A percentile compares a stretch with the other conserved stretches of the same genome.
phyloP scores from a whole-genome alignment of 495 filamentous ascomycete species.

The Neurospora sp. region DNA sequence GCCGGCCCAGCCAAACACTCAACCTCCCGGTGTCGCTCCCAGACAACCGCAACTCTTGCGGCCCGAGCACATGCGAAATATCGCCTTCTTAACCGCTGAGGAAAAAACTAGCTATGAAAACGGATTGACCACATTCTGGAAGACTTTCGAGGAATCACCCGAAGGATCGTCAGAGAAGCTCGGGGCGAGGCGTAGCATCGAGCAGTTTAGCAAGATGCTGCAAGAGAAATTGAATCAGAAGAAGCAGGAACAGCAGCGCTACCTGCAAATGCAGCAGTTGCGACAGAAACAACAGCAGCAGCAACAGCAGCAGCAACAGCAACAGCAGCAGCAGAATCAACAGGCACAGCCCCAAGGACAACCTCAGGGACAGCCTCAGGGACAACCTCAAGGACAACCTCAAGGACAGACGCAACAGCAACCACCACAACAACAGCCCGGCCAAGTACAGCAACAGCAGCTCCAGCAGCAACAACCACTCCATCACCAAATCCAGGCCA shows the following conservation, averaged over 20 bases:
- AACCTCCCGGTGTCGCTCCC: constrained; percentile 1
- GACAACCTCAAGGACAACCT: constrained; percentile 4
- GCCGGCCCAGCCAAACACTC: constrained; percentile 2
- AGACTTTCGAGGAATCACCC: constrained; percentile 47
- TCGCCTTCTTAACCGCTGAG: constrained; percentile 39
- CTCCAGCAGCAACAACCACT: constrained; percentile 17
- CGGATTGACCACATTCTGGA: constrained; percentile 52
- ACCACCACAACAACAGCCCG: constrained; percentile 8
- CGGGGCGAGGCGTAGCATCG: constrained; percentile 53
- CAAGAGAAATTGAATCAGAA: constrained; percentile 39
- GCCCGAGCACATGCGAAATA: constrained; percentile 38
- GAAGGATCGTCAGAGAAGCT: constrained; percentile 46
- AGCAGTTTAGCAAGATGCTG: constrained; percentile 54
- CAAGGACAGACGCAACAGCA: constrained; percentile 1
- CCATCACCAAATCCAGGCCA: constrained; percentile 3
- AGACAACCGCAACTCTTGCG: constrained; percentile 9
- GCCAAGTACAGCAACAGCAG: constrained; percentile 11
- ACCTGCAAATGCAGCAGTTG: neutral
- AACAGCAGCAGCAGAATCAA: constrained; percentile 6
- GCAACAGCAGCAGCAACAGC: neutral
- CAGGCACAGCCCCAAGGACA: constrained; percentile 7
- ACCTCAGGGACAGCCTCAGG: neutral
- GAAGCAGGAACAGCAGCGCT: constrained; percentile 19
- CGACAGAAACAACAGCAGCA: neutral
- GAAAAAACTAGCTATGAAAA: constrained; percentile 58